Conservation (phyloP, 768 basidiomycete species). For the Lactifluus pinguis region DNA sequence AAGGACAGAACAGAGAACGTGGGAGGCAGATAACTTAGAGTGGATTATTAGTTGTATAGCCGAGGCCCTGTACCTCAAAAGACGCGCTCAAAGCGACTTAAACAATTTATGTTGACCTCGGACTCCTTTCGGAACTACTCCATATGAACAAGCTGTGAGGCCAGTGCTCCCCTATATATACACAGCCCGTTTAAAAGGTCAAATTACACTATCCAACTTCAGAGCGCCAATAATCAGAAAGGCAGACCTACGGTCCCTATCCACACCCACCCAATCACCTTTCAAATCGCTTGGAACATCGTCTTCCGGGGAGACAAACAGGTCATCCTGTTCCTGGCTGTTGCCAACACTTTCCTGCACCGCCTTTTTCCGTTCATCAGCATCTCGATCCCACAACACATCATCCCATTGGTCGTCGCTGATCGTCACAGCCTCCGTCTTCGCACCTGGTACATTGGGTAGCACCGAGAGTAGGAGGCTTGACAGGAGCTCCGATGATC, state of each 20-base stretch:
- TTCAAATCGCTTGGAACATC: conserved; percentile 38
- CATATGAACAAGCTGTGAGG: too few species aligned
- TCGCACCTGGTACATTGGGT: conserved; percentile 63
- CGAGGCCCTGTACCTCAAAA: neutral
- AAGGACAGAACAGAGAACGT: neutral
- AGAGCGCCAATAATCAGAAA: conserved; percentile 72
- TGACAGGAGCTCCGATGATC: conserved; percentile 64
- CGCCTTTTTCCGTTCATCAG: conserved; percentile 33
- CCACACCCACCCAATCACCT: conserved; percentile 71
- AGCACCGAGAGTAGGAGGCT: conserved; percentile 67
- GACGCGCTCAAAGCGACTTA: too few species aligned
- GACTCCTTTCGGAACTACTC: too few species aligned
- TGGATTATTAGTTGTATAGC: neutral
- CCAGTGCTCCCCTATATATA: too few species aligned
- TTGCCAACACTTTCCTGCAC: conserved; percentile 21
- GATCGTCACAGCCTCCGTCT: conserved; percentile 68
- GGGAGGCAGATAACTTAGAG: neutral
- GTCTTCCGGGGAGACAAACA: conserved; percentile 56
- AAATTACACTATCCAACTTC: conserved; percentile 61
- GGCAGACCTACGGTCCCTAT: conserved; percentile 71
- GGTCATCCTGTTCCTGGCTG: conserved; percentile 34
- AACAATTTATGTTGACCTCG: too few species aligned
- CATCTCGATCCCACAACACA: conserved; percentile 66
- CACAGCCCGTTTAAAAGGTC: neutral
- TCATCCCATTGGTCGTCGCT: conserved; percentile 77